phyloP scores from a whole-genome alignment of 805 yeast genomes.

The Kurtzmaniella cleridarum region DNA sequence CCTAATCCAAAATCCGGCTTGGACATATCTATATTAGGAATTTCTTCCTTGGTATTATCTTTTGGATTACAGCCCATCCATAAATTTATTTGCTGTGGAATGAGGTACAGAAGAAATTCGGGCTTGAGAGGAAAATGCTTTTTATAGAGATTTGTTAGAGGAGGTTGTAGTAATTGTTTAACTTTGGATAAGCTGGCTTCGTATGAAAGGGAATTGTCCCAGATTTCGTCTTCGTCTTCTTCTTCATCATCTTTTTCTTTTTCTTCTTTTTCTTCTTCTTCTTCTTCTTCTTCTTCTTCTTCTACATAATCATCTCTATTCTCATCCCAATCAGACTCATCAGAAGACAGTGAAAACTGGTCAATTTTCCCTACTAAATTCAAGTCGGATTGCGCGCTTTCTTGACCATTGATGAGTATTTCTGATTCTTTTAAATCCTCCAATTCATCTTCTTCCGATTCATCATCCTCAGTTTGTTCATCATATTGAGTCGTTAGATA shows the following conservation, averaged over 20 bases:
- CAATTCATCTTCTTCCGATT: conserved; percentile 6
- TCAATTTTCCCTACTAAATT: neutral
- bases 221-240: conserved; percentile 11
- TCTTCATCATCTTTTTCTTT: conserved; percentile 19
- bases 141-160: conserved; percentile 39
- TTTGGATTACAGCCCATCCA: conserved; percentile 54
- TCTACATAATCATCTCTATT: conserved; percentile 11
- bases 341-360: conserved; percentile 5
- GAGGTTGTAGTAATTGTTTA: conserved; percentile 53
- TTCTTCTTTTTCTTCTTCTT: conserved; percentile 16
- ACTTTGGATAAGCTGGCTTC: conserved; percentile 35
- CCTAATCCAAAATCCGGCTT: conserved; percentile 39
- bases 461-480: conserved; percentile 11
- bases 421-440: conserved; percentile 5
- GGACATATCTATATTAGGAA: conserved; percentile 11
- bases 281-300: conserved; percentile 17
- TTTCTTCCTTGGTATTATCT: conserved; percentile 11
- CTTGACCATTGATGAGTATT: too few relatives aligned
- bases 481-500: conserved; percentile 73
- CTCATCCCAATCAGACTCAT: conserved; percentile 6
- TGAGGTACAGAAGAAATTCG: conserved; percentile 31
- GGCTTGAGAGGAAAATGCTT: conserved; percentile 38
- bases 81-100: conserved; percentile 68
- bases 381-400: too few relatives aligned
- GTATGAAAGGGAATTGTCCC: conserved; percentile 36